Evolutionary conservation across 1,284 basidiomycete genomes (phyloP).

Genomic region (Cutaneotrichosporon sp.): DNA sequence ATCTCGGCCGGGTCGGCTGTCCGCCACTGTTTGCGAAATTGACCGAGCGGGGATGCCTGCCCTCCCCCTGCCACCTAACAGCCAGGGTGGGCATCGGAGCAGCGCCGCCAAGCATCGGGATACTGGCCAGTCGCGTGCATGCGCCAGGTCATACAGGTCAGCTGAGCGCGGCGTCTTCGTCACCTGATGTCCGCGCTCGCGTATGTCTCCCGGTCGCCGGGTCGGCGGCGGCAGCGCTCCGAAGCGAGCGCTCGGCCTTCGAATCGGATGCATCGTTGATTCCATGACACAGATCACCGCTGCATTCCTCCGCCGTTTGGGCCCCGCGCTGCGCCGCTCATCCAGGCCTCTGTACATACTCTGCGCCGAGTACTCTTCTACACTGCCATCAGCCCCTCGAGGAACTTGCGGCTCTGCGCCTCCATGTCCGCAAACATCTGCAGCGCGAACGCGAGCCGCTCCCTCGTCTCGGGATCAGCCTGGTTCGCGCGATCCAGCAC

Average conservation of each 20-base stretch:
- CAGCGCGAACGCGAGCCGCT: constrained; percentile 18
- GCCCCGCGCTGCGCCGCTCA: too few species aligned
- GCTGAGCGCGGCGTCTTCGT: neutral
- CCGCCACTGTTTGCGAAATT: neutral
- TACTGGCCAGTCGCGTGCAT: neutral
- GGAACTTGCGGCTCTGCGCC: constrained; percentile 16
- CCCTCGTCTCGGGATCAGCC: constrained; percentile 21
- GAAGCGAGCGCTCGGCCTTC: neutral
- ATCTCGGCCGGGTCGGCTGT: neutral
- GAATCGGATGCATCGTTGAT: too few species aligned
- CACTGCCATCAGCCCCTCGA: constrained; percentile 15
- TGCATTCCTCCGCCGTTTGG: too few species aligned
- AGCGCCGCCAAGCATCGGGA: neutral
- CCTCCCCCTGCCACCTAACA: too few species aligned
- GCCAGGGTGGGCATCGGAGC: too few species aligned
- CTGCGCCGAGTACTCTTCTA: too few species aligned
- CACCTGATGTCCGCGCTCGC: neutral
- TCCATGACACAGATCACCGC: neutral
- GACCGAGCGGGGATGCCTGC: neutral
- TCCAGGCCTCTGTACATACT: too few species aligned
- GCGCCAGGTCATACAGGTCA: too few species aligned
- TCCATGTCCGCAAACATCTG: constrained; percentile 21
- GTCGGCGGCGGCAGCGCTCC: neutral
- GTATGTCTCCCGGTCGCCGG: too few species aligned
- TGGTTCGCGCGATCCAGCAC: constrained; percentile 29